Evolutionary conservation across 1,284 basidiomycete species (phyloP).

Genomic region (Ustilago lituana): DNA sequence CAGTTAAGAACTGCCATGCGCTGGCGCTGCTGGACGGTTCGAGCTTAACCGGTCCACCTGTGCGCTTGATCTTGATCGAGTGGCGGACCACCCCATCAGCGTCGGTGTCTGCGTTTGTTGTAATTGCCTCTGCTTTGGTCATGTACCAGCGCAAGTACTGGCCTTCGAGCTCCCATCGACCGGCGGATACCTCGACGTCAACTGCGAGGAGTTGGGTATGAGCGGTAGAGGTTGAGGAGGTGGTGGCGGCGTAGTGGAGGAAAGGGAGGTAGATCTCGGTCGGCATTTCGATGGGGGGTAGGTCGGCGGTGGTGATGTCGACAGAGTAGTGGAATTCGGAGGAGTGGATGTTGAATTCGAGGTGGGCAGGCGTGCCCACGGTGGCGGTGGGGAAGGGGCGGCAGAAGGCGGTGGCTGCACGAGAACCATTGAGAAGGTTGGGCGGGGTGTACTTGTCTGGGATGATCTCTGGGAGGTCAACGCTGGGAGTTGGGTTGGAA

Average conservation of each 20-base stretch:
- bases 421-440: conserved; percentile 45
- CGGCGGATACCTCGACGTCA: conserved; percentile 72
- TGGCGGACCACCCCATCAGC: conserved; percentile 32
- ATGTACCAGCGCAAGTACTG: conserved; percentile 86
- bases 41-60: conserved; percentile 32
- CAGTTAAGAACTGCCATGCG: conserved; percentile 36
- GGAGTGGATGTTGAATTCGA: conserved; percentile 59
- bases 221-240: no score
- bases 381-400: conserved; percentile 55
- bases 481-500: conserved; percentile 12
- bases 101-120: conserved; percentile 22
- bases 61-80: conserved; percentile 40
- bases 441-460: conserved; percentile 31
- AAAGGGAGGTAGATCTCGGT: conserved; percentile 89
- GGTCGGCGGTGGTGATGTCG: conserved; percentile 35
- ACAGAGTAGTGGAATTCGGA: conserved; percentile 49
- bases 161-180: conserved; percentile 76
- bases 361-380: conserved; percentile 50
- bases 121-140: conserved; percentile 35
- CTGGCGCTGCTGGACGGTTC: conserved; percentile 41
- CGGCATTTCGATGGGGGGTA: conserved; percentile 68
- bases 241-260: conserved; percentile 78
- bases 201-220: conserved; percentile 67
- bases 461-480: conserved; percentile 22
- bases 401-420: conserved; percentile 56